These are phyloP conservation scores for Niveomyces coronatus DNA, from an alignment of 2,329 filamentous ascomycete genomes.

Conservation along the genomic window DNA sequence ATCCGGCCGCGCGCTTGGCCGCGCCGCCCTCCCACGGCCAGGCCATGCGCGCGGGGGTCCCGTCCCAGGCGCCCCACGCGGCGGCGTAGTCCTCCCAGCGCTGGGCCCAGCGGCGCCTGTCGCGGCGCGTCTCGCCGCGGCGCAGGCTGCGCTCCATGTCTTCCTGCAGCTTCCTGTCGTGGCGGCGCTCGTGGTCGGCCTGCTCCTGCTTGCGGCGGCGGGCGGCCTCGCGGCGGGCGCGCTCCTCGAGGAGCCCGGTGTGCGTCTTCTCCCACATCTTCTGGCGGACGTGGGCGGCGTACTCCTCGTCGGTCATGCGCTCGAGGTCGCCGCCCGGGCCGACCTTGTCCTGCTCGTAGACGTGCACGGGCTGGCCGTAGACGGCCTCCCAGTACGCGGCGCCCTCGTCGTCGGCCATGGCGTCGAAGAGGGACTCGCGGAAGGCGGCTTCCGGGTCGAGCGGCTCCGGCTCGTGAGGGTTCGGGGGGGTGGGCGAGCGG, in stretches of 20 bases:
- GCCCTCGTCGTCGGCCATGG: slow-evolving; percentile 92
- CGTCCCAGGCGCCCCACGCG: slow-evolving; percentile 51
- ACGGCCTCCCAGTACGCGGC: slow-evolving; percentile 91
- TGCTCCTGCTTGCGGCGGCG: slow-evolving; percentile 39
- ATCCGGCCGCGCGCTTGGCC: slow-evolving; percentile 3
- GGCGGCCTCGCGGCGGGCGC: slow-evolving; percentile 50
- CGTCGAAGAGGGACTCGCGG: slow-evolving; percentile 89
- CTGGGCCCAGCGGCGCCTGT: slow-evolving; percentile 42
- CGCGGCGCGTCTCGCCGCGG: slow-evolving; percentile 53
- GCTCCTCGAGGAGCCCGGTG: slow-evolving; percentile 70
- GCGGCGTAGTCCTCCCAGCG: slow-evolving; percentile 55
- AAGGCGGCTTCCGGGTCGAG: slow-evolving; percentile 69
- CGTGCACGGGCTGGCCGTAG: slow-evolving; percentile 92
- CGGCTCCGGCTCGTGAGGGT: slow-evolving; percentile 34
- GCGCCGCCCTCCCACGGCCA: slow-evolving; percentile 49
- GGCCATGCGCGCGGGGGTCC: slow-evolving; percentile 32
- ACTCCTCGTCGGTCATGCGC: slow-evolving; percentile 87
- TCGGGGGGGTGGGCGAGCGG: slow-evolving; percentile 35
- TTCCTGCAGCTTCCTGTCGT: slow-evolving; percentile 41
- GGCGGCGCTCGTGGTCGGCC: slow-evolving; percentile 42
- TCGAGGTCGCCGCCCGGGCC: slow-evolving; percentile 52
- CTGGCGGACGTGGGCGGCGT: slow-evolving; percentile 70
- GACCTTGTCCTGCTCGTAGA: slow-evolving; percentile 47
- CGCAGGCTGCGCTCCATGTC: slow-evolving; percentile 61
- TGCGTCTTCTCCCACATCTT: slow-evolving; percentile 96